These are phyloP conservation scores for Postia placenta DNA, from an alignment of 768 basidiomycete genomes.

Conservation along the genomic window DNA sequence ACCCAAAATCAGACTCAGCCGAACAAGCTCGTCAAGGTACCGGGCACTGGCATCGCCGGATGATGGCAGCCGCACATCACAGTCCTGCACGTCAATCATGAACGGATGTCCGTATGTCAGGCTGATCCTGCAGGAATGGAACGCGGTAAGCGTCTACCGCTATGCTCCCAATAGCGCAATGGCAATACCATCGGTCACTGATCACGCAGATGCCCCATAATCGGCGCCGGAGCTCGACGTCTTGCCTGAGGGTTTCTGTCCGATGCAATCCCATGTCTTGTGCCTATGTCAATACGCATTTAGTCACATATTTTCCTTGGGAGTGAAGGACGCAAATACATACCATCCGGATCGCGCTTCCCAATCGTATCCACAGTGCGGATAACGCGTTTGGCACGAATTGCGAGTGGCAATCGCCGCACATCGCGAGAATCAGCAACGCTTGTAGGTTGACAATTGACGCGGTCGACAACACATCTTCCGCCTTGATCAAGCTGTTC, in stretches of 20 bases:
- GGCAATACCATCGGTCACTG: constrained; percentile 89
- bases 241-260: constrained; percentile 78
- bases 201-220: constrained; percentile 96
- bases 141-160: too few relatives aligned
- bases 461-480: constrained; percentile 87
- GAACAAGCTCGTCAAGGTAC: constrained; percentile 88
- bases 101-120: constrained; percentile 89
- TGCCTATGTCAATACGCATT: constrained; percentile 45
- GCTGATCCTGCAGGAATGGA: constrained; percentile 52
- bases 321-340: constrained; percentile 22
- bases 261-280: constrained; percentile 96
- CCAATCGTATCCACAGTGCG: constrained; percentile 79
- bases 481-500: constrained; percentile 79
- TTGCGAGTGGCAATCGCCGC: constrained; percentile 86
- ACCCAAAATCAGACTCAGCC: constrained; percentile 87
- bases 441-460: constrained; percentile 85
- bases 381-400: constrained; percentile 83
- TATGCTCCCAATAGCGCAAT: too few relatives aligned
- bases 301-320: constrained; percentile 3
- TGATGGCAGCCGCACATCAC: constrained; percentile 89
- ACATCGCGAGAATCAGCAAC: constrained; percentile 79
- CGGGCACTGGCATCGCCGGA: constrained; percentile 74
- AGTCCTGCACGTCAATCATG: constrained; percentile 96
- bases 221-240: constrained; percentile 81
- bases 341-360: constrained; percentile 91